Percentiles rank a stretch among this genome's conserved stretches.
Conservation (phyloP, 768 basidiomycete genomes). For the Pluteus cervinus region DNA sequence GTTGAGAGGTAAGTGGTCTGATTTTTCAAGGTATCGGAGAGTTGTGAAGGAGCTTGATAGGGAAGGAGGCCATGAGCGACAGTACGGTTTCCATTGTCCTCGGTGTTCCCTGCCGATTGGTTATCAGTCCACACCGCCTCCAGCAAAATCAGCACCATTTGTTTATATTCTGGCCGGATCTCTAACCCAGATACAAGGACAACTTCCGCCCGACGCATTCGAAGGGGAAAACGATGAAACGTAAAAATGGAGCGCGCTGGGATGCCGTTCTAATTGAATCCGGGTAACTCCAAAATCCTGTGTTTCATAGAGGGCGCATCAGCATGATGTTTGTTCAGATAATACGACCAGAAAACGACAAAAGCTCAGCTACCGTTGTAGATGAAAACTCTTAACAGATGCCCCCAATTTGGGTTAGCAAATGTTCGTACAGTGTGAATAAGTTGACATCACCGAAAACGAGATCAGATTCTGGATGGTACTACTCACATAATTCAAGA, state of each 20-base stretch:
- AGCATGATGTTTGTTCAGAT: not conserved
- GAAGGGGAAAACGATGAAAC: slow-evolving; percentile 13
- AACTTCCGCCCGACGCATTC: slow-evolving; percentile 80
- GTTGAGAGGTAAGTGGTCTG: slow-evolving; percentile 59
- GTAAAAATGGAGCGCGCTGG: not conserved
- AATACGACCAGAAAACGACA: slow-evolving; percentile 9
- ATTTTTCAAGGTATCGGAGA: slow-evolving; percentile 10
- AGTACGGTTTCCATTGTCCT: slow-evolving; percentile 66
- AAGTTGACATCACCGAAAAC: slow-evolving; percentile 59
- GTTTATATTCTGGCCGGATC: slow-evolving; percentile 78
- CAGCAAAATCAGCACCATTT: slow-evolving; percentile 70
- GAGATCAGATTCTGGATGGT: no score
- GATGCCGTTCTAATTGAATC: no score
- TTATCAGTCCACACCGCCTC: slow-evolving; percentile 76
- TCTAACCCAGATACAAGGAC: slow-evolving; percentile 84
- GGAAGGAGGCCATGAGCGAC: slow-evolving; percentile 65
- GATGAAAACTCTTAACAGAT: slow-evolving; percentile 50
- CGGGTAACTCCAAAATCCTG: not conserved
- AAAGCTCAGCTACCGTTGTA: slow-evolving; percentile 85
- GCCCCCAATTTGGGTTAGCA: no score
- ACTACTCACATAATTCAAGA: no score
- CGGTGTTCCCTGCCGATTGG: slow-evolving; percentile 62
- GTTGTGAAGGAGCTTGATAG: slow-evolving; percentile 35
- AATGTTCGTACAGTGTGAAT: slow-evolving; percentile 77
- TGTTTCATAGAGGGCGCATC: not conserved